phyloP scores from a whole-genome alignment of 148 eudicot genomes.

The Chenopodium album region DNA sequence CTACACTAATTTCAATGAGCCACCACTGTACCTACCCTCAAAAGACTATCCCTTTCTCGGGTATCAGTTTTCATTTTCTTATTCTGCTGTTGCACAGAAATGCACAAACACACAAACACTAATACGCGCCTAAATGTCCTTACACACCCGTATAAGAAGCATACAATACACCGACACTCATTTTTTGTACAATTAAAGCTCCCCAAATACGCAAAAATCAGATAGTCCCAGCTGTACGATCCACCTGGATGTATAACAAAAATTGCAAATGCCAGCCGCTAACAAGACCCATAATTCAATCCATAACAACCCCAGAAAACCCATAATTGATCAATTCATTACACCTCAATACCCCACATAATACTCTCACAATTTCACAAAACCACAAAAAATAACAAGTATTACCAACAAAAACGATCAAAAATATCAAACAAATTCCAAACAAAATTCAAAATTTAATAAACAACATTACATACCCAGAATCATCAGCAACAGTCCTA shows the following conservation, averaged over 20 bases:
- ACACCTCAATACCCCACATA: background rate
- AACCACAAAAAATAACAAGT: background rate
- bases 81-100: too few relatives aligned
- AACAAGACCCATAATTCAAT: background rate
- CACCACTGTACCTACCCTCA: background rate
- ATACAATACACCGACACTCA: too few relatives aligned
- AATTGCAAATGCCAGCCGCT: too few relatives aligned
- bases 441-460: background rate
- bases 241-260: too few relatives aligned
- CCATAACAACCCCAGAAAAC: background rate
- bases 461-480: conserved; percentile 43
- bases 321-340: background rate
- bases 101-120: background rate
- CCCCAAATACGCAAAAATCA: too few relatives aligned
- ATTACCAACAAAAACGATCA: background rate
- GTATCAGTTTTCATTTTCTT: background rate
- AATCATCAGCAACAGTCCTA: conserved; percentile 51
- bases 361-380: background rate
- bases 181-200: too few relatives aligned
- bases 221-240: too few relatives aligned
- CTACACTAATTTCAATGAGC: background rate
- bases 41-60: background rate
- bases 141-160: too few relatives aligned
- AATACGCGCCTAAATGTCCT: too few relatives aligned
- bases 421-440: background rate